Evolutionary conservation across 768 basidiomycete genomes (phyloP), one percentile per base, ranked within the genome.

Genomic region (Clitopilus passeckerianus): DNA sequence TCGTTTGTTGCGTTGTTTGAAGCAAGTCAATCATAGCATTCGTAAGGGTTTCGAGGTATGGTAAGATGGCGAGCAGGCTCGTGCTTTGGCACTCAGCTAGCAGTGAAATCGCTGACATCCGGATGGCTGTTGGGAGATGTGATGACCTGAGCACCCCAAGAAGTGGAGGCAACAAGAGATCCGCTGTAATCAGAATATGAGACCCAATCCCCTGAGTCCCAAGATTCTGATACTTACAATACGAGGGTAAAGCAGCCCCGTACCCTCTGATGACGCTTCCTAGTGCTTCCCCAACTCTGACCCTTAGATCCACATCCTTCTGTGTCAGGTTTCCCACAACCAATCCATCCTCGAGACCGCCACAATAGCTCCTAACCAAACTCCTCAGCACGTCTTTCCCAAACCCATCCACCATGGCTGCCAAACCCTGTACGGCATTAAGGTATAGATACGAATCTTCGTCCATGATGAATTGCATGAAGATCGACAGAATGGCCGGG

Each of bases 371-470:
- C 24, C 79, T 77, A n/a, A 93, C 72, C 23, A 97, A 77, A 5
- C 78, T 75, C 58, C 76, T 75, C 7, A 95, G 70, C 12, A 95
- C 86, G 10, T 92, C 87, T 62, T 81, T 83, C 2, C 91, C 92
- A 60, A 86, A 85, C 1, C 77, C 78, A 65, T 94, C 87, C 0
- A 89, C 93, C 82, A 98, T 87, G 4, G 82, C 85, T n/a, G 88
- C 83, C 0, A 98, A 79, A 0, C 95, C 95, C 66, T 95, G 92
- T 14, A 96, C 89, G 0, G 91, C 94, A 67, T 94, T 94, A 56
- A 98, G 76, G 68, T 93, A 98, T 57, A 98, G 86, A 71, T 94
- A 98, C n/a, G 92, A 93, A 67, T 98, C 96, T 37, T 95, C 90
- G 61, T 97, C 94, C 67, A 93, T 89, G 5, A 95, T 72, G 0